phyloP scores from a whole-genome alignment of 225 moss, liverwort and hornwort genomes.

The Takakia lepidozioides region DNA sequence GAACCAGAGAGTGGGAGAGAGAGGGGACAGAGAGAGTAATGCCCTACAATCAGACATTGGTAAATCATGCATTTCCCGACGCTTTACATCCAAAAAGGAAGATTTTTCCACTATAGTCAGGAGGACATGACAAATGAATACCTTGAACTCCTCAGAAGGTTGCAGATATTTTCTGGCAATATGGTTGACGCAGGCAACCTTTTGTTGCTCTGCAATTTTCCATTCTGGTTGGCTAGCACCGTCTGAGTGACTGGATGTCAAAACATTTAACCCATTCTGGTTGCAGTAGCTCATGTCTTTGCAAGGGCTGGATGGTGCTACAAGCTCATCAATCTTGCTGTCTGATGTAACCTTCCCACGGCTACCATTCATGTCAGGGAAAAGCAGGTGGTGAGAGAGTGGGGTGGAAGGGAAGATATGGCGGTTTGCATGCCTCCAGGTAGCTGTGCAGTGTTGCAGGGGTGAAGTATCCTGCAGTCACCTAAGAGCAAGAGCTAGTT shows the following conservation, averaged over 20 bases:
- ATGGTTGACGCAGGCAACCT: conserved; percentile 6
- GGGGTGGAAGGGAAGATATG: conserved; percentile 1
- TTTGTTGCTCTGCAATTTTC: conserved; percentile 4
- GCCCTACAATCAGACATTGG: too few relatives aligned
- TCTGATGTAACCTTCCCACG: too few relatives aligned
- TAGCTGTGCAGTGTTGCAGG: not conserved
- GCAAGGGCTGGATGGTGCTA: not conserved
- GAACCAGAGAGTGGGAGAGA: too few relatives aligned
- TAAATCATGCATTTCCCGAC: too few relatives aligned
- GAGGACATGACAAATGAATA: not conserved
- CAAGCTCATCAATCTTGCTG: too few relatives aligned
- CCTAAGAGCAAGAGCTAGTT: too few relatives aligned
- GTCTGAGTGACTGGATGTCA: not conserved
- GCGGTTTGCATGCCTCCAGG: not conserved
- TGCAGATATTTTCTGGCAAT: conserved; percentile 7
- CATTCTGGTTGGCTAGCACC: not conserved
- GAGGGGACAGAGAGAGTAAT: too few relatives aligned
- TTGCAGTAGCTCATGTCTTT: conserved; percentile 5
- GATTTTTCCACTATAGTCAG: too few relatives aligned
- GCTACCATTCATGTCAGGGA: conserved; percentile 2
- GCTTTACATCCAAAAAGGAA: too few relatives aligned
- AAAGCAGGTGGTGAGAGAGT: fast-evolving
- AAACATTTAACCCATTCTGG: conserved; percentile 2
- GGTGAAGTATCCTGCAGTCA: conserved; percentile 8
- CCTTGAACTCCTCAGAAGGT: conserved; percentile 3